Evolutionary conservation across 441 rosid genomes (phyloP).

Genomic region (Pelargonium myrrhifolium): DNA sequence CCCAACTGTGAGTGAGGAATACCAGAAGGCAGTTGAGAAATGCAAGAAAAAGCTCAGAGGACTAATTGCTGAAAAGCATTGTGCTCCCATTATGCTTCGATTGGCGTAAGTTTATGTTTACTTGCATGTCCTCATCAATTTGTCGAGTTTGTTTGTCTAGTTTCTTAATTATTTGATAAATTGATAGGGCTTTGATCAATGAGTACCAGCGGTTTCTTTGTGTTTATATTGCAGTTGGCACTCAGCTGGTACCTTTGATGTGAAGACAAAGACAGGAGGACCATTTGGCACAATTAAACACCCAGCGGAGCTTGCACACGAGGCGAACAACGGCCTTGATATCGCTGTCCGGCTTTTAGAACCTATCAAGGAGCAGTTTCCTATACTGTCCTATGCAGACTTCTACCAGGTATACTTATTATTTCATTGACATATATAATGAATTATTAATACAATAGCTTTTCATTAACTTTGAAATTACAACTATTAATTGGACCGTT

Average conservation of each 20-base stretch:
- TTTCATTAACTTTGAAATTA: neutral
- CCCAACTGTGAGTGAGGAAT: slow-evolving; percentile 43
- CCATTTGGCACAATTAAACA: slow-evolving; percentile 53
- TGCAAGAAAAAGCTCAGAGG: slow-evolving; percentile 50
- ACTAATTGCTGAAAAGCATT: slow-evolving; percentile 47
- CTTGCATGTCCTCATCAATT: neutral
- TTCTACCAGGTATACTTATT: slow-evolving; percentile 36
- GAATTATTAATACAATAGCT: neutral
- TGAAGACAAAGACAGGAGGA: slow-evolving; percentile 47
- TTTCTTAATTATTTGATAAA: neutral
- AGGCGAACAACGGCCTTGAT: slow-evolving; percentile 52
- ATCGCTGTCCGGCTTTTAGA: slow-evolving; percentile 41
- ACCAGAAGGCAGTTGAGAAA: slow-evolving; percentile 33
- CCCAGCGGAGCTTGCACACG: slow-evolving; percentile 41
- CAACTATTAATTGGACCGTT: neutral
- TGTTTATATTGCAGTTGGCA: slow-evolving; percentile 38
- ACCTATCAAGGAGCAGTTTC: slow-evolving; percentile 42
- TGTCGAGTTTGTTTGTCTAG: neutral
- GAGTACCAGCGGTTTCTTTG: neutral
- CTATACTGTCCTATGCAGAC: slow-evolving; percentile 42
- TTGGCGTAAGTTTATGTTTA: slow-evolving; percentile 33
- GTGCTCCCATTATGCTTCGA: slow-evolving; percentile 53
- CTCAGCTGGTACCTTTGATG: slow-evolving; percentile 53
- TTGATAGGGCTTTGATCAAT: neutral
- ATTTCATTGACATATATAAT: neutral